Percentiles rank a stretch among this genome's conserved stretches.
Evolutionary conservation across 2,329 filamentous ascomycete genomes (phyloP).

Genomic region (Phaeosphaeria sp.): DNA sequence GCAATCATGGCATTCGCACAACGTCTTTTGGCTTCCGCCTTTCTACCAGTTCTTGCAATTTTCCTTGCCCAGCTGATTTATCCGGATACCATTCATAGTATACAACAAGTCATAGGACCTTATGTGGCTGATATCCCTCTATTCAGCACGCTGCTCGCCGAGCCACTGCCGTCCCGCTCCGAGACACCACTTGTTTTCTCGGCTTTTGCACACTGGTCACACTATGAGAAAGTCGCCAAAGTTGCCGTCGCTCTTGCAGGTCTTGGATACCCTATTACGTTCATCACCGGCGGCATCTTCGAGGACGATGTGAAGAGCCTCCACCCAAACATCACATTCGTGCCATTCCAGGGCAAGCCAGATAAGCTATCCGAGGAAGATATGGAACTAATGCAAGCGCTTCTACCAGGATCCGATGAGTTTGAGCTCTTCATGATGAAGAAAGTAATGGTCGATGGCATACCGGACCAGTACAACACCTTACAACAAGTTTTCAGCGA

Average conservation of each 20-base stretch:
- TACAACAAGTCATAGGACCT: conserved; percentile 11
- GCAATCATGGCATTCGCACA: conserved; percentile 14
- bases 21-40: conserved; percentile 7
- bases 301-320: conserved; percentile 41
- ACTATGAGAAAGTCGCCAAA: conserved; percentile 31
- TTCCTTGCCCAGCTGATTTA: conserved; percentile 10
- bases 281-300: conserved; percentile 50
- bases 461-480: conserved; percentile 41
- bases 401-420: conserved; percentile 23
- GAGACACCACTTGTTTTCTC: conserved; percentile 31
- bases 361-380: conserved; percentile 30
- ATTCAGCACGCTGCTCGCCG: neutral
- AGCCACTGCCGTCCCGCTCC: conserved; percentile 3
- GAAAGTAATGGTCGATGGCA: conserved; percentile 43
- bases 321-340: conserved; percentile 45
- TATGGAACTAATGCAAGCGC: conserved; percentile 29
- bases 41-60: conserved; percentile 14
- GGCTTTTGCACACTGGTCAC: conserved; percentile 24
- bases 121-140: conserved; percentile 7
- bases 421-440: conserved; percentile 43
- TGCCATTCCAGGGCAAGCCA: conserved; percentile 39
- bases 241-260: conserved; percentile 49
- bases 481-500: conserved; percentile 38
- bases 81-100: conserved; percentile 1
- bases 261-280: conserved; percentile 53